Conservation (phyloP, 306 rosid genomes). For the Inga oerstediana region DNA sequence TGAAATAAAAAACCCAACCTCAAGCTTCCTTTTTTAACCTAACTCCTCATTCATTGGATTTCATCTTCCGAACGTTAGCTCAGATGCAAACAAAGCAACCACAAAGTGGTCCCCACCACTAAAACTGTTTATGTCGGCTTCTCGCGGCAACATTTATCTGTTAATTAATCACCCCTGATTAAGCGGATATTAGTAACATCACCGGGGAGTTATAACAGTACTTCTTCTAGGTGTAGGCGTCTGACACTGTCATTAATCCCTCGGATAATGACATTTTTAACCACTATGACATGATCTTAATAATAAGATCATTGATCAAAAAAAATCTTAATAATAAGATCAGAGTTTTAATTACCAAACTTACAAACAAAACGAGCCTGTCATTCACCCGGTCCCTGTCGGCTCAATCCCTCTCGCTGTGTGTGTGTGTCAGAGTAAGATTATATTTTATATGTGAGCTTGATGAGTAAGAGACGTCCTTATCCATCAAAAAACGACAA, state of each 20-base stretch:
- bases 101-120: constrained; percentile 38
- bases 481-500: neutral
- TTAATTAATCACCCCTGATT: neutral
- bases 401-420: constrained; percentile 8
- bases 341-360: constrained; percentile 33
- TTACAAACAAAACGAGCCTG: constrained; percentile 37
- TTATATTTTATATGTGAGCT: neutral
- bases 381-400: neutral
- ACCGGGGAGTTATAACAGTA: constrained; percentile 14
- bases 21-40: constrained; percentile 40
- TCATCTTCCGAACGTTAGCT: constrained; percentile 45
- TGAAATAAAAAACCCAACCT: constrained; percentile 31
- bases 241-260: constrained; percentile 34
- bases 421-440: constrained; percentile 12
- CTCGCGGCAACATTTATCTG: constrained; percentile 17
- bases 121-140: constrained; percentile 33
- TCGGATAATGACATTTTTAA: neutral
- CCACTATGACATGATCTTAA: constrained; percentile 2
- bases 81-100: constrained; percentile 49
- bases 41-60: constrained; percentile 51
- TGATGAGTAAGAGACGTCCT: constrained; percentile 27
- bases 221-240: constrained; percentile 40
- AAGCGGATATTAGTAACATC: constrained; percentile 34
- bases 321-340: neutral
- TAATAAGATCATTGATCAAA: neutral